These are phyloP conservation scores for Paxillus rubicundulus DNA, from an alignment of 768 basidiomycete genomes.

Conservation along the genomic window DNA sequence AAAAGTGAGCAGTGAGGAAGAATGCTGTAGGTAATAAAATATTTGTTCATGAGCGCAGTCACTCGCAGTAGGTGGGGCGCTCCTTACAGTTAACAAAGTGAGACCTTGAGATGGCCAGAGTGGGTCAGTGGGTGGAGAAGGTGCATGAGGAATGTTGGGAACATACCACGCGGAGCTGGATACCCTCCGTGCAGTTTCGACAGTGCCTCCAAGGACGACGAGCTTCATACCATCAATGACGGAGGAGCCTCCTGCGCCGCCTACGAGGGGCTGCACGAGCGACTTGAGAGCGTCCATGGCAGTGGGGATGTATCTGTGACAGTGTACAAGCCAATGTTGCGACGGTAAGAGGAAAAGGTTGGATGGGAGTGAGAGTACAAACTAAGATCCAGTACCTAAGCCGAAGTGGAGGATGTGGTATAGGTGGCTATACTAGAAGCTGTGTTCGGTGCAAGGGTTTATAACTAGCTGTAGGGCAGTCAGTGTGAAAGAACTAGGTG, in stretches of 20 bases:
- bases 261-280: slow-evolving; percentile 76
- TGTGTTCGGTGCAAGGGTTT: slow-evolving; percentile 16
- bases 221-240: slow-evolving; percentile 89
- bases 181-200: slow-evolving; percentile 80
- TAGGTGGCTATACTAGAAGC: slow-evolving; percentile 16
- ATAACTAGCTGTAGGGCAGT: background rate
- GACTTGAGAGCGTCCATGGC: slow-evolving; percentile 80
- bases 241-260: slow-evolving; percentile 69
- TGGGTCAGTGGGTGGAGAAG: slow-evolving; percentile 10
- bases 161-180: slow-evolving; percentile 79
- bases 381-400: slow-evolving; percentile 5
- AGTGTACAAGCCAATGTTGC: slow-evolving; percentile 41
- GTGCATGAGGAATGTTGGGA: background rate
- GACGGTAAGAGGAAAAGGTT: slow-evolving; percentile 17
- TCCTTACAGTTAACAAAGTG: slow-evolving; percentile 84
- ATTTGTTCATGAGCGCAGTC: slow-evolving; percentile 5
- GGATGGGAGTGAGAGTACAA: slow-evolving; percentile 23
- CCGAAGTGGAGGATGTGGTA: slow-evolving; percentile 2
- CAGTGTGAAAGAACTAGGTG: background rate
- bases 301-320: slow-evolving; percentile 16
- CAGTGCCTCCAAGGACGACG: slow-evolving; percentile 84
- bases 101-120: slow-evolving; percentile 45
- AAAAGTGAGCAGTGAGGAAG: slow-evolving; percentile 89
- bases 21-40: slow-evolving; percentile 46
- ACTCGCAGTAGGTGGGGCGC: background rate